phyloP scores from a whole-genome alignment of 352 stramenopile genomes.

The Hyaloperonospora arabidopsidis region DNA sequence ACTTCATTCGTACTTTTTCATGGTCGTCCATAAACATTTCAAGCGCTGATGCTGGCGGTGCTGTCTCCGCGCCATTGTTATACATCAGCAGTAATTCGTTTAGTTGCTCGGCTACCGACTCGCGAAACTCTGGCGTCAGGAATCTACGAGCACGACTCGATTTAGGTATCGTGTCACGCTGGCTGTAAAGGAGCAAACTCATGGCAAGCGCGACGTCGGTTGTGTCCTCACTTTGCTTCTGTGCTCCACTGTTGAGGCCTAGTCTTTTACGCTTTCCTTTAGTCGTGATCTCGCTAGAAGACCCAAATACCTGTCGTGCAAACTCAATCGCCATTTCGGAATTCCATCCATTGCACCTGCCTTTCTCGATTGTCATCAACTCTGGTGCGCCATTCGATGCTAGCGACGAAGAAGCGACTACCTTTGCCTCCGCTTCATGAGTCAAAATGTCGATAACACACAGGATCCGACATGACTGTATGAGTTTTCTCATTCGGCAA shows the following conservation, averaged over 20 bases:
- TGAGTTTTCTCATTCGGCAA: constrained; percentile 13
- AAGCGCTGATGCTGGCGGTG: constrained; percentile 17
- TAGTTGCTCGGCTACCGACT: constrained; percentile 36
- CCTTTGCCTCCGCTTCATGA: constrained; percentile 10
- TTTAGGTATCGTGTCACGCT: constrained; percentile 21
- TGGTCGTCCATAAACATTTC: constrained; percentile 36
- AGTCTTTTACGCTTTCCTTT: constrained; percentile 23
- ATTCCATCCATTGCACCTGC: constrained; percentile 21
- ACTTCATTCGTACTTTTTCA: constrained; percentile 26
- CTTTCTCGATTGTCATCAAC: not conserved
- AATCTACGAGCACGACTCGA: constrained; percentile 26
- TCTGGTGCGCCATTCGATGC: constrained; percentile 8
- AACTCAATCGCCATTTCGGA: constrained; percentile 30
- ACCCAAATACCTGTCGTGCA: constrained; percentile 24
- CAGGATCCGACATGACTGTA: constrained; percentile 33
- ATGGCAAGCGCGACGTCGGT: constrained; percentile 23
- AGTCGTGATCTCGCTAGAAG: constrained; percentile 4
- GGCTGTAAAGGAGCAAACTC: constrained; percentile 34
- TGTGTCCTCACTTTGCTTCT: constrained; percentile 2
- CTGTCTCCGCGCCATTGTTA: constrained; percentile 2
- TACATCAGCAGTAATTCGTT: constrained; percentile 27
- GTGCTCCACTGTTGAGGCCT: constrained; percentile 1
- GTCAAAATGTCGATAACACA: constrained; percentile 39
- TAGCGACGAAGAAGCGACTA: not conserved
- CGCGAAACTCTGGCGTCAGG: constrained; percentile 31